A percentile compares a stretch with the other conserved stretches of the same genome.
Conservation (phyloP, 164 flowering plant genomes). For the Aristolochia contorta region DNA sequence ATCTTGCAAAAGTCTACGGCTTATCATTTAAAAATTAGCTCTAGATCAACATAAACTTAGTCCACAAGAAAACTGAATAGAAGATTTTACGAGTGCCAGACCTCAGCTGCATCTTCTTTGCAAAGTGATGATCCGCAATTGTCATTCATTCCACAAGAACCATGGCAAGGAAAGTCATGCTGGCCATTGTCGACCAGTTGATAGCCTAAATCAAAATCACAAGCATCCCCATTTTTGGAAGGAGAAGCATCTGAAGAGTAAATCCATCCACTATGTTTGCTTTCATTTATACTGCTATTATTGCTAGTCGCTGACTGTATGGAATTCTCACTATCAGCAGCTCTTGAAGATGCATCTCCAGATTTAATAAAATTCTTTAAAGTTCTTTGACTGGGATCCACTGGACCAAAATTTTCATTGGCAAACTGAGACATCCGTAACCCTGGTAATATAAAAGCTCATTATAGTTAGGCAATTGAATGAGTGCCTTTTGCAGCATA, state of each 20-base stretch:
- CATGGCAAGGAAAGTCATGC: conserved; percentile 6
- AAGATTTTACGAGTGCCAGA: conserved; percentile 3
- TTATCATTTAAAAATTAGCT: background rate
- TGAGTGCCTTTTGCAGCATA: background rate
- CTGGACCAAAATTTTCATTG: conserved; percentile 38
- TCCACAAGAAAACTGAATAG: background rate
- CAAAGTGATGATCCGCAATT: conserved; percentile 5
- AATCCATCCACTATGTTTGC: conserved; percentile 12
- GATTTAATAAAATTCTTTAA: conserved; percentile 39
- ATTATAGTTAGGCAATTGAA: background rate
- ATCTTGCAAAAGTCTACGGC: background rate
- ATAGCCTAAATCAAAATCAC: conserved; percentile 16
- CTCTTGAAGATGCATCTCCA: conserved; percentile 29
- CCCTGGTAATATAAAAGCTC: conserved; percentile 37
- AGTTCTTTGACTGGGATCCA: conserved; percentile 63
- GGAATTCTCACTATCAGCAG: conserved; percentile 11
- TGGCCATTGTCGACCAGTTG: conserved; percentile 15
- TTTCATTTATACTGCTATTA: conserved; percentile 13
- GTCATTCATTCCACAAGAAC: conserved; percentile 15
- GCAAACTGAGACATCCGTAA: conserved; percentile 79
- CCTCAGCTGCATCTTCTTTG: conserved; percentile 15
- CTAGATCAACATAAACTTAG: background rate
- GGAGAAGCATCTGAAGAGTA: conserved; percentile 5
- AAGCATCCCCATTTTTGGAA: background rate
- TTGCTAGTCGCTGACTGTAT: conserved; percentile 17